These are phyloP conservation scores for Pythium aphanidermatum DNA, from an alignment of 352 stramenopile species.

Conservation along the genomic window DNA sequence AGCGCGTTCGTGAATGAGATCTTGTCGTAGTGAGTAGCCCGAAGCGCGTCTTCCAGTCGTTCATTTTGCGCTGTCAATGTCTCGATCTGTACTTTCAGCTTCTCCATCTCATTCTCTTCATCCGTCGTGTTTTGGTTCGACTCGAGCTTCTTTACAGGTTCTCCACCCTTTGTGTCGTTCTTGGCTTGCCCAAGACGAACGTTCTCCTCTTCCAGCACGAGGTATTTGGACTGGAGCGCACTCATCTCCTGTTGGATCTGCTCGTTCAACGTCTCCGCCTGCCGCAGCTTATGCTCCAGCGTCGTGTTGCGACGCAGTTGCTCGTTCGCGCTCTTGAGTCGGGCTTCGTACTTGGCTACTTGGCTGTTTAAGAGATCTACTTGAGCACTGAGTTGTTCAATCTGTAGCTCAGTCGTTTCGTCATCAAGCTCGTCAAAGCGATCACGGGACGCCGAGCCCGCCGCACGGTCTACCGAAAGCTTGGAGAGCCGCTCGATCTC, in stretches of 20 bases:
- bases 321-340: slow-evolving; percentile 52
- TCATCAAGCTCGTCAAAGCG: slow-evolving; percentile 7
- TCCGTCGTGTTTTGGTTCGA: not conserved
- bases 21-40: slow-evolving; percentile 77
- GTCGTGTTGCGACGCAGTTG: slow-evolving; percentile 33
- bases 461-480: slow-evolving; percentile 25
- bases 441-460: not conserved
- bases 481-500: slow-evolving; percentile 66
- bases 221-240: slow-evolving; percentile 37
- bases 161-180: not conserved
- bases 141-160: not conserved
- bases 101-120: not conserved
- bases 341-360: slow-evolving; percentile 74
- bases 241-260: slow-evolving; percentile 47
- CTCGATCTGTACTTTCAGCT: slow-evolving; percentile 52
- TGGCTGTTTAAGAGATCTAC: slow-evolving; percentile 77
- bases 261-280: slow-evolving; percentile 42
- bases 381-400: slow-evolving; percentile 63
- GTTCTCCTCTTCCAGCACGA: slow-evolving; percentile 44
- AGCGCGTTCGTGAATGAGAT: slow-evolving; percentile 78
- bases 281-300: slow-evolving; percentile 51
- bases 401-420: slow-evolving; percentile 46
- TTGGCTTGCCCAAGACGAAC: slow-evolving; percentile 17
- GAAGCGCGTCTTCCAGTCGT: slow-evolving; percentile 65
- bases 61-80: slow-evolving; percentile 48